These are phyloP conservation scores for Phytophthora sojae DNA, from an alignment of 352 stramenopile species.

Conservation along the genomic window DNA sequence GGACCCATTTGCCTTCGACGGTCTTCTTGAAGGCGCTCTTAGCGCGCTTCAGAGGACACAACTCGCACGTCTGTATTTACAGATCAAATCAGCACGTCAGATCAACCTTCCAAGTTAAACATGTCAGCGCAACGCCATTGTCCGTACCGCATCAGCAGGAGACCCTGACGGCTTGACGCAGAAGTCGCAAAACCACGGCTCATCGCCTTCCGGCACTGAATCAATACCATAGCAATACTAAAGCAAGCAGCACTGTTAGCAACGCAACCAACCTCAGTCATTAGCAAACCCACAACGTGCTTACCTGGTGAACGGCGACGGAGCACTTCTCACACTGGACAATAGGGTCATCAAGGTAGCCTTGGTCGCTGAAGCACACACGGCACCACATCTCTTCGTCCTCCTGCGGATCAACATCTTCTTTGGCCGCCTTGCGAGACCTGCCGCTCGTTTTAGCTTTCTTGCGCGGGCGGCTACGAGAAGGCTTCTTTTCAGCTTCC, in stretches of 20 bases:
- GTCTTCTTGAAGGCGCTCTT: conserved; percentile 89
- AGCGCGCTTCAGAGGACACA: conserved; percentile 76
- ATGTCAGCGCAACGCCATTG: background rate
- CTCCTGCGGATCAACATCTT: conserved; percentile 61
- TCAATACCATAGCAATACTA: conserved; percentile 92
- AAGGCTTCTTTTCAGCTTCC: conserved; percentile 43
- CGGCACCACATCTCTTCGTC: conserved; percentile 91
- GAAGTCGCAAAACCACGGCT: conserved; percentile 88
- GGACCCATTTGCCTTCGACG: conserved; percentile 77
- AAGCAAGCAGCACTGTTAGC: conserved; percentile 20
- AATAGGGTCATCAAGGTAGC: conserved; percentile 88
- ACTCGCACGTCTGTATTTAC: conserved; percentile 64
- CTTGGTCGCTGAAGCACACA: conserved; percentile 90
- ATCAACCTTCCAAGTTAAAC: background rate
- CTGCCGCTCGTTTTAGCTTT: conserved; percentile 35
- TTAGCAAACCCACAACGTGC: background rate
- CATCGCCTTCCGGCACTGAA: conserved; percentile 79
- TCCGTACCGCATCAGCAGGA: conserved; percentile 56
- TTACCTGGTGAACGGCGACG: conserved; percentile 87
- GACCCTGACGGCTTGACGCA: conserved; percentile 57
- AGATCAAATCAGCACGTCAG: conserved; percentile 2
- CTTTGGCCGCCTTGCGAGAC: conserved; percentile 29
- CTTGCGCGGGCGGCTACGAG: conserved; percentile 46
- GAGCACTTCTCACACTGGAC: conserved; percentile 89
- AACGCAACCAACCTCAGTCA: background rate